Percentiles rank a stretch among this genome's conserved stretches.
Evolutionary conservation across 1,284 basidiomycete genomes (phyloP).

Genomic region (Apiotrichum brassicae): DNA sequence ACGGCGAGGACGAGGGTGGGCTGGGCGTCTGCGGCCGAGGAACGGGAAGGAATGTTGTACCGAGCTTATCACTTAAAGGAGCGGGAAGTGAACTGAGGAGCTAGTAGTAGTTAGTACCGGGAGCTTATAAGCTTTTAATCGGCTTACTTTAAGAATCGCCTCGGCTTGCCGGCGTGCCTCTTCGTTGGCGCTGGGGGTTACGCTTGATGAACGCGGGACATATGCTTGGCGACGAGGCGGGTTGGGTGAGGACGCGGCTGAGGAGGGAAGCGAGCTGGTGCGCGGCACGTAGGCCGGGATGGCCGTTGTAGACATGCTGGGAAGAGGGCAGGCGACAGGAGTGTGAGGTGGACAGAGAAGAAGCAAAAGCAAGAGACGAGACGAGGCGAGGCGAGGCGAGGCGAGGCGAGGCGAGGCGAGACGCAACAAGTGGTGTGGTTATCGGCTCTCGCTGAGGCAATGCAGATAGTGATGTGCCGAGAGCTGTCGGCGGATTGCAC

Average conservation of each 20-base stretch:
- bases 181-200: slow-evolving; percentile 8
- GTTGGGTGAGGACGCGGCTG: slow-evolving; percentile 5
- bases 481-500: too few relatives aligned
- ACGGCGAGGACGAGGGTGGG: slow-evolving; percentile 14
- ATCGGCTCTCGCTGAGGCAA: too few relatives aligned
- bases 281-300: slow-evolving; percentile 19
- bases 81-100: slow-evolving; percentile 31
- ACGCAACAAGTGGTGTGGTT: too few relatives aligned
- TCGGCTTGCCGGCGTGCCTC: slow-evolving; percentile 20
- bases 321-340: too few relatives aligned
- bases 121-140: too few relatives aligned
- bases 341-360: too few relatives aligned
- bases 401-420: too few relatives aligned
- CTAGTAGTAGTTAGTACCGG: too few relatives aligned
- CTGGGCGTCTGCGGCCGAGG: slow-evolving; percentile 15
- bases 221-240: slow-evolving; percentile 8
- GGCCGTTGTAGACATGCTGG: slow-evolving; percentile 14
- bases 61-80: slow-evolving; percentile 30
- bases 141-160: slow-evolving; percentile 30
- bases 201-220: slow-evolving; percentile 7
- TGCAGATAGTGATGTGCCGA: too few relatives aligned
- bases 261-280: slow-evolving; percentile 13
- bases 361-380: too few relatives aligned
- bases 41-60: slow-evolving; percentile 28
- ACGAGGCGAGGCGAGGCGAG: too few relatives aligned